A percentile compares a stretch with the other conserved stretches of the same genome.
These are phyloP conservation scores for Endotrypanum monterogeii DNA, from an alignment of 208 protist species.

Conservation along the genomic window DNA sequence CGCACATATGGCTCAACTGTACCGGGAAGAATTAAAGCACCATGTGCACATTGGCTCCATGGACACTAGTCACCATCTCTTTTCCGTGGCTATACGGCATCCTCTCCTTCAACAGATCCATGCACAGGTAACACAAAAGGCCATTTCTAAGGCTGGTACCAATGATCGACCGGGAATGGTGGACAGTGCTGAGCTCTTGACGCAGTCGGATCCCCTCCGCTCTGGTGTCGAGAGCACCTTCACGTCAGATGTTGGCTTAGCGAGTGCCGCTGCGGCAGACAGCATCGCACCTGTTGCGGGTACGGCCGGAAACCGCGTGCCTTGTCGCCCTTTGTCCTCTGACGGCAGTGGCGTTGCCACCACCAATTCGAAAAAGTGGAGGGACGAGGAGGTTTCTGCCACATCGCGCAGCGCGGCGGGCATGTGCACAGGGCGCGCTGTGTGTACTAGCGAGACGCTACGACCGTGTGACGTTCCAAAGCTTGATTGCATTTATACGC, in stretches of 20 bases:
- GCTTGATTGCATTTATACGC: neutral
- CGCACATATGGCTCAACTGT: conserved; percentile 46
- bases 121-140: conserved; percentile 11
- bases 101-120: conserved; percentile 47
- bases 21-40: conserved; percentile 51
- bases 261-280: neutral
- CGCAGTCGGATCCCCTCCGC: conserved; percentile 13
- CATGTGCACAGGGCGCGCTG: neutral
- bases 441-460: neutral
- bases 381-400: neutral
- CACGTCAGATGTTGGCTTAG: conserved; percentile 1
- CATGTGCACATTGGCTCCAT: conserved; percentile 55
- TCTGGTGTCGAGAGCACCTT: conserved; percentile 20
- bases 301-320: too few relatives aligned
- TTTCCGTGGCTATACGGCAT: conserved; percentile 69
- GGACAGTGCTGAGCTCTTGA: neutral
- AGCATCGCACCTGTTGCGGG: neutral
- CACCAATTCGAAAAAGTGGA: neutral
- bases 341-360: neutral
- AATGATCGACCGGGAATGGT: neutral
- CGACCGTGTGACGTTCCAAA: neutral
- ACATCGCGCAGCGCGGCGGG: neutral
- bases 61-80: conserved; percentile 74
- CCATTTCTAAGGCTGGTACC: neutral
- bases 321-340: neutral